phyloP scores from a whole-genome alignment of 2,329 filamentous ascomycete genomes.

The Clarireedia homoeocarpa region DNA sequence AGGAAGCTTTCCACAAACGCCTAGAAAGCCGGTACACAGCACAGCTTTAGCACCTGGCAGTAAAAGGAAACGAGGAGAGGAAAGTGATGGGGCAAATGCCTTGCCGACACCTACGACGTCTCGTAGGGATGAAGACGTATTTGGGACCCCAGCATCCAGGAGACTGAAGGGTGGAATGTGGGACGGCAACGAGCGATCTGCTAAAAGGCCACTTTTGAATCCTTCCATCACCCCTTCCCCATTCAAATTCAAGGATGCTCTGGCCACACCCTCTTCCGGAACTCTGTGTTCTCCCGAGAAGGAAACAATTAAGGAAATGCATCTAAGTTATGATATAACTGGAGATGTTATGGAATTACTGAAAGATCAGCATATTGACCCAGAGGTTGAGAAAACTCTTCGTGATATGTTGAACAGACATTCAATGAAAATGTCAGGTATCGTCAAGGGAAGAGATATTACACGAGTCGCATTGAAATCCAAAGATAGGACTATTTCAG shows the following conservation, averaged over 20 bases:
- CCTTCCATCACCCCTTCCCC: slow-evolving; percentile 24
- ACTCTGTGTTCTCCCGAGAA: slow-evolving; percentile 12
- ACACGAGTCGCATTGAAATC: slow-evolving; percentile 52
- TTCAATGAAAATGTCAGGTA: slow-evolving; percentile 50
- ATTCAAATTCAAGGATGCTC: slow-evolving; percentile 16
- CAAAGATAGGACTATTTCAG: slow-evolving; percentile 55
- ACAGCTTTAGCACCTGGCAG: slow-evolving; percentile 20
- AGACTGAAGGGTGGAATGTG: slow-evolving; percentile 17
- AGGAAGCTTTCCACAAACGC: slow-evolving; percentile 20
- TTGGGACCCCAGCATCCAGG: slow-evolving; percentile 12
- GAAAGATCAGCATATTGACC: slow-evolving; percentile 34
- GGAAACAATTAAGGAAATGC: background rate
- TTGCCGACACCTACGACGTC: slow-evolving; percentile 24
- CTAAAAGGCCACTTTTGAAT: slow-evolving; percentile 13
- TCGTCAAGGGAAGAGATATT: slow-evolving; percentile 58
- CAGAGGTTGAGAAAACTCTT: slow-evolving; percentile 33
- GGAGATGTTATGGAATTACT: slow-evolving; percentile 45
- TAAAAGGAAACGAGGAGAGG: slow-evolving; percentile 23
- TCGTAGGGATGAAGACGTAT: slow-evolving; percentile 17
- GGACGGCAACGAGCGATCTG: slow-evolving; percentile 19
- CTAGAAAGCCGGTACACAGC: slow-evolving; percentile 20
- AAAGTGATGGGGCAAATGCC: slow-evolving; percentile 1
- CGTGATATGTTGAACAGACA: slow-evolving; percentile 43
- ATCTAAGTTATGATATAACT: slow-evolving; percentile 31
- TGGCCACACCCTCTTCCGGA: slow-evolving; percentile 11